phyloP scores from a whole-genome alignment of 106 monocot species.

The Vanilla planifolia region DNA sequence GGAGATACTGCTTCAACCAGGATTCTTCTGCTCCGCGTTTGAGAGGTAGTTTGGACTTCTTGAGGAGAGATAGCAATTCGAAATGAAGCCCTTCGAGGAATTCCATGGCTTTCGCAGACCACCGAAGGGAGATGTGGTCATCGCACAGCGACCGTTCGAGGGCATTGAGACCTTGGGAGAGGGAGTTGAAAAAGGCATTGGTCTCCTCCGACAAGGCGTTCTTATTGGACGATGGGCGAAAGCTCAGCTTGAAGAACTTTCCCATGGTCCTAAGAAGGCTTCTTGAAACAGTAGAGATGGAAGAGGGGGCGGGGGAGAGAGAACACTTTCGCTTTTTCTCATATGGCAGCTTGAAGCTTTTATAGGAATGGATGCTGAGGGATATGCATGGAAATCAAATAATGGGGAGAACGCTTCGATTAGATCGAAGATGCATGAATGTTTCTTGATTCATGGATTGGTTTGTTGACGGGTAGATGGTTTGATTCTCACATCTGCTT shows the following conservation, averaged over 20 bases:
- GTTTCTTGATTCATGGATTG: no score
- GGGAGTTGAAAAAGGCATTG: slow-evolving; percentile 27
- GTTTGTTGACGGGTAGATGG: no score
- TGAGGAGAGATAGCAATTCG: slow-evolving; percentile 33
- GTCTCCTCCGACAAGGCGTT: background rate
- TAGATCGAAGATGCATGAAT: no score
- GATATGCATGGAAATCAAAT: no score
- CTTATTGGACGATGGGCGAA: background rate
- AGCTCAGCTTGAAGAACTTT: background rate
- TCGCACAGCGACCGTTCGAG: slow-evolving; percentile 28
- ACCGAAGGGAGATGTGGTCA: slow-evolving; percentile 35
- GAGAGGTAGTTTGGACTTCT: slow-evolving; percentile 28
- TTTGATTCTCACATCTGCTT: no score
- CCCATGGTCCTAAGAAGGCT: background rate
- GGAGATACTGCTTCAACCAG: slow-evolving; percentile 65
- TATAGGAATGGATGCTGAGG: no score
- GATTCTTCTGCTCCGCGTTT: slow-evolving; percentile 8
- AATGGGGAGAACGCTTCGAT: no score
- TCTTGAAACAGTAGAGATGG: no score
- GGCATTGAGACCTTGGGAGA: slow-evolving; percentile 25
- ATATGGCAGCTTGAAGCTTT: no score
- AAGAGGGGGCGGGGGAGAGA: no score
- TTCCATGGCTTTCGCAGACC: slow-evolving; percentile 44
- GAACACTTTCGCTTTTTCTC: no score
- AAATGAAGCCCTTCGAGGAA: slow-evolving; percentile 48